A percentile compares a stretch with the other conserved stretches of the same genome.
Evolutionary conservation across 2,329 filamentous ascomycete species (phyloP).

Genomic region (Arthrobotrys sphaeroides): DNA sequence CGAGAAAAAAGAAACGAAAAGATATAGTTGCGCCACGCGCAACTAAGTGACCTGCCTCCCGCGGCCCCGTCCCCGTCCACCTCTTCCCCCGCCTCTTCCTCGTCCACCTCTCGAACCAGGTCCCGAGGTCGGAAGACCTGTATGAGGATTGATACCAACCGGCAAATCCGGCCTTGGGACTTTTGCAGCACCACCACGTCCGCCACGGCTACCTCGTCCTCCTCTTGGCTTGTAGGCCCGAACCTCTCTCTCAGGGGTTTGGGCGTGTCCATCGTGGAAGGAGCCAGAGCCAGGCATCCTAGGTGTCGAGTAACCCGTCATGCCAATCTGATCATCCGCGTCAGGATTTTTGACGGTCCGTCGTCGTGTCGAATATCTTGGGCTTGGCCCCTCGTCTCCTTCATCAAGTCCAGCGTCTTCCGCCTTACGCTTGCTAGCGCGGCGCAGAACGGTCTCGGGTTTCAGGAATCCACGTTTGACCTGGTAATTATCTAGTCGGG

Average conservation of each 20-base stretch:
- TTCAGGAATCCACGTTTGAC: slow-evolving; percentile 50
- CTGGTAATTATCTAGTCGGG: slow-evolving; percentile 29
- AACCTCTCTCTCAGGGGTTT: slow-evolving; percentile 44
- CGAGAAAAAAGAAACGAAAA: background rate
- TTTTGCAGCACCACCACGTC: slow-evolving; percentile 34
- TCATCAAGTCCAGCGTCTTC: slow-evolving; percentile 43
- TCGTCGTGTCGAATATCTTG: slow-evolving; percentile 36
- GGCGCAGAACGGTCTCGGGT: slow-evolving; percentile 20
- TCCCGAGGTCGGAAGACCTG: background rate
- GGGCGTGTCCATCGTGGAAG: background rate
- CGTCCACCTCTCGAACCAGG: slow-evolving; percentile 23
- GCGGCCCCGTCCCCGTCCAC: slow-evolving; percentile 24
- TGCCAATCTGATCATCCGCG: slow-evolving; percentile 39
- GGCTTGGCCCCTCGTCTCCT: slow-evolving; percentile 32
- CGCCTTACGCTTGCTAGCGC: slow-evolving; percentile 31
- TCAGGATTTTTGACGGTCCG: slow-evolving; percentile 44
- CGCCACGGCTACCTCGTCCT: slow-evolving; percentile 28
- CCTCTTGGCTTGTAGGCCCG: slow-evolving; percentile 37
- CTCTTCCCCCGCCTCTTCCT: slow-evolving; percentile 31
- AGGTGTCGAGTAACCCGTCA: slow-evolving; percentile 42
- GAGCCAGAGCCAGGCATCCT: slow-evolving; percentile 13
- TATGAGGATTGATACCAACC: background rate
- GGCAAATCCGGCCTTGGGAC: background rate
- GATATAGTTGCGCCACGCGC: background rate
- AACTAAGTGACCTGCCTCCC: slow-evolving; percentile 20